Evolutionary conservation across 257 asterid genomes (phyloP), one percentile per base, ranked within the genome.

Genomic region (Anisodus tanguticus): DNA sequence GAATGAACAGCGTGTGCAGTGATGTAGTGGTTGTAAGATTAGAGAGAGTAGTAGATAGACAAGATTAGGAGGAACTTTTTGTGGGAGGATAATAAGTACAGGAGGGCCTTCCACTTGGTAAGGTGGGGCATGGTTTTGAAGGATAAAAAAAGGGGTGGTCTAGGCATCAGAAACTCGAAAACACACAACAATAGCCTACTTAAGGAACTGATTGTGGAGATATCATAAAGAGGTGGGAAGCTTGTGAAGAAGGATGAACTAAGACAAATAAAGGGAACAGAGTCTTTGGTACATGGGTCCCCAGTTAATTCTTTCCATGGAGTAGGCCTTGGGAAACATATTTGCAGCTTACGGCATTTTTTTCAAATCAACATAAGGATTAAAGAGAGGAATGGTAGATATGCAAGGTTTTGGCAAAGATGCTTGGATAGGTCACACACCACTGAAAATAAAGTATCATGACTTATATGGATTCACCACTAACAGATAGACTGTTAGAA

Each of bases 381-480:
- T 26, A 11, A 26, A 64, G 9, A 10, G 71, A 8, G 43, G 43
- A 64, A 64, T 64, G 71, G 41, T 26, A 10, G 41, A 26, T 13
- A 31, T 31, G 35, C 35, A 31, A 64, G 71, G 43, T 64, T 64
- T 31, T 31, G 41, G 43, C 17, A 11, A 11, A 64, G 71, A 64
- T 64, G 71, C 71, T 26, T 64, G 41, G 41, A 64, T 26, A 64
- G 71, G 71, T 64, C 71, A 64, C 71, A 64, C 17, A 64, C 71
- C 71, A 10, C 71, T 10, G 8, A 4, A 64, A 26, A 11, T 26
- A 64, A 64, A 26, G 22, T 26, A 64, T 11, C 70, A 26, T 43
- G 71, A 64, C 43, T 10, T 64, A 64, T 26, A 64, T 64, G 71
- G 71, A 31, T 64, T 31, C 26, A 26, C 17, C 43, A 26, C 71